phyloP scores from a whole-genome alignment of 2,329 filamentous ascomycete genomes.

The Calonectria hawksworthii region DNA sequence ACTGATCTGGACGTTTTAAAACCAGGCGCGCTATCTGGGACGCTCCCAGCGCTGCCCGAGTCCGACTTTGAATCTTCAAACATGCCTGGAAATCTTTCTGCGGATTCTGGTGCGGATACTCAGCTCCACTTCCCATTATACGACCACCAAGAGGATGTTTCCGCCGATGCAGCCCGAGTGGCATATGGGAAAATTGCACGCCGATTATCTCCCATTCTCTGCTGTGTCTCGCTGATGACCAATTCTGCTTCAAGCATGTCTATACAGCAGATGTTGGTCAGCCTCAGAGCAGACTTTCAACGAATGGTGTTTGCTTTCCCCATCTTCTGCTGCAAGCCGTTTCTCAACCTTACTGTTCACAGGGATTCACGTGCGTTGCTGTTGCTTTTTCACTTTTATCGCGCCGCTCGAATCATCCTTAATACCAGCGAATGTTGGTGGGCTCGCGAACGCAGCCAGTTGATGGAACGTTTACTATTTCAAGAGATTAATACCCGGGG shows the following conservation, averaged over 20 bases:
- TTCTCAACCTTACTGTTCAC: not conserved
- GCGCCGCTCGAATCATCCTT: not conserved
- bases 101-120: not conserved
- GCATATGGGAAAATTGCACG: slow-evolving; percentile 6
- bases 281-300: not conserved
- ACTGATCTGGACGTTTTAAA: not conserved
- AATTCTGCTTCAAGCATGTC: not conserved
- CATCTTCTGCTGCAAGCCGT: slow-evolving; percentile 9
- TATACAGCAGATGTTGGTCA: not conserved
- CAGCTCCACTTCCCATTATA: not conserved
- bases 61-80: not conserved
- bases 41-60: not conserved
- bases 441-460: not conserved
- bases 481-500: not conserved
- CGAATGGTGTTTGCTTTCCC: slow-evolving; percentile 12
- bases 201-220: not conserved
- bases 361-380: not conserved
- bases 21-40: not conserved
- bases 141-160: not conserved
- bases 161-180: not conserved
- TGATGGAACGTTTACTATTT: not conserved
- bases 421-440: not conserved
- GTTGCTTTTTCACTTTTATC: slow-evolving; percentile 9
- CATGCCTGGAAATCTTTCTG: not conserved
- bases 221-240: not conserved